Evolutionary conservation across 1,284 basidiomycete genomes (phyloP).

Genomic region (Rhodotorula glutinis): DNA sequence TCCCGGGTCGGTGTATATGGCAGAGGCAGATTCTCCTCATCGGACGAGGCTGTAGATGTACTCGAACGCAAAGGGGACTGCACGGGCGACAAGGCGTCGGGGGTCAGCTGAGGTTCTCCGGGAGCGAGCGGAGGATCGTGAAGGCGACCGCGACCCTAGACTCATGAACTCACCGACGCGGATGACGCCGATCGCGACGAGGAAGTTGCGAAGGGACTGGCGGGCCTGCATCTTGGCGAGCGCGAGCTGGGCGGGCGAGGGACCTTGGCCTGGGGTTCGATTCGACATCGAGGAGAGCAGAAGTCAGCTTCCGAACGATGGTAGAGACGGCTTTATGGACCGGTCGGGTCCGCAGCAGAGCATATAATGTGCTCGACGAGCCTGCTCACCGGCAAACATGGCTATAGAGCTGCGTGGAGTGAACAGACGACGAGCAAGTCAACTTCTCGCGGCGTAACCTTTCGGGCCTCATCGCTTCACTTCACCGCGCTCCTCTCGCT

Average conservation of each 20-base stretch:
- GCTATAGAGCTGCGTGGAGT: not conserved
- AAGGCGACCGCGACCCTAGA: too few relatives aligned
- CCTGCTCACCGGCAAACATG: conserved; percentile 30
- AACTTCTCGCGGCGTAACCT: too few relatives aligned
- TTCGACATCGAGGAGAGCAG: too few relatives aligned
- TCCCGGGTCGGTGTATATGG: too few relatives aligned
- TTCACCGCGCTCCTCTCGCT: too few relatives aligned
- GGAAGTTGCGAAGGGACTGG: conserved; percentile 18
- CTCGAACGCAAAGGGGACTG: conserved; percentile 34
- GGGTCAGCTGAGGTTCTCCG: too few relatives aligned
- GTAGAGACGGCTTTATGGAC: too few relatives aligned
- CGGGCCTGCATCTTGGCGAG: conserved; percentile 26
- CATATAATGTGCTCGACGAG: too few relatives aligned
- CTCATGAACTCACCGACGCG: conserved; percentile 19
- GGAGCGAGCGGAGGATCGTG: not conserved
- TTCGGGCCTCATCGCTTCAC: too few relatives aligned
- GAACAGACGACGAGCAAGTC: not conserved
- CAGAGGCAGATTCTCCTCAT: not conserved
- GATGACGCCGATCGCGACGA: conserved; percentile 22
- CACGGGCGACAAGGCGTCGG: not conserved
- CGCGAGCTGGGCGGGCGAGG: conserved; percentile 34
- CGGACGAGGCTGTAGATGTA: conserved; percentile 19
- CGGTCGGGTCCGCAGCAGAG: too few relatives aligned
- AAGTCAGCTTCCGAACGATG: not conserved
- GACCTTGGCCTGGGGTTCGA: conserved; percentile 2